These are phyloP conservation scores for Populus pruinosa DNA, from an alignment of 345 rosid genomes.

Conservation along the genomic window DNA sequence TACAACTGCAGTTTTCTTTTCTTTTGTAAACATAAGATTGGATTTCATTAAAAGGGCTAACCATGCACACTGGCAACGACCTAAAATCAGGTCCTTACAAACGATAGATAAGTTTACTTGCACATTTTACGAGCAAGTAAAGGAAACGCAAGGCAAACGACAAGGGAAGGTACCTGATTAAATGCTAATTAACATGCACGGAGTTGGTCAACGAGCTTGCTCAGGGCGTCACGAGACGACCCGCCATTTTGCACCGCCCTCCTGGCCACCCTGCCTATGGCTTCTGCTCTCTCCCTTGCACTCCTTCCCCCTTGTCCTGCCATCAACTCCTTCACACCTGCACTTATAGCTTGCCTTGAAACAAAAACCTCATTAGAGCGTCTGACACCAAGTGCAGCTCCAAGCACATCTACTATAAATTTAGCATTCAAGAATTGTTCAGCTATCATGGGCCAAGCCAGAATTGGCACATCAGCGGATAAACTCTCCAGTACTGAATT, in stretches of 20 bases:
- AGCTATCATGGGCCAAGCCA: constrained; percentile 26
- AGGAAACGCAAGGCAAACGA: neutral
- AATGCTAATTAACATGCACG: neutral
- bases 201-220: constrained; percentile 11
- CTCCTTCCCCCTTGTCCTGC: constrained; percentile 14
- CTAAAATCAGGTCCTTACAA: too few relatives aligned
- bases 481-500: constrained; percentile 22
- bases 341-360: constrained; percentile 3
- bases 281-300: constrained; percentile 15
- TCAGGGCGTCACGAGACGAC: constrained; percentile 8
- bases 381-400: constrained; percentile 3
- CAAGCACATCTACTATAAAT: constrained; percentile 22
- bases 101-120: too few relatives aligned
- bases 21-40: too few relatives aligned
- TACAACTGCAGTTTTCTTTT: too few relatives aligned
- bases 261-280: constrained; percentile 16
- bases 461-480: constrained; percentile 17
- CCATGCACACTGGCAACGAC: too few relatives aligned
- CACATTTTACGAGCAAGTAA: neutral
- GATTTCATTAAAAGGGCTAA: too few relatives aligned
- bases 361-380: neutral
- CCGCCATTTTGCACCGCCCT: constrained; percentile 16
- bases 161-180: too few relatives aligned
- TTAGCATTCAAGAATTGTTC: constrained; percentile 24
- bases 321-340: constrained; percentile 27